Evolutionary conservation across 208 protist species (phyloP).

Genomic region (Strigomonas galati): DNA sequence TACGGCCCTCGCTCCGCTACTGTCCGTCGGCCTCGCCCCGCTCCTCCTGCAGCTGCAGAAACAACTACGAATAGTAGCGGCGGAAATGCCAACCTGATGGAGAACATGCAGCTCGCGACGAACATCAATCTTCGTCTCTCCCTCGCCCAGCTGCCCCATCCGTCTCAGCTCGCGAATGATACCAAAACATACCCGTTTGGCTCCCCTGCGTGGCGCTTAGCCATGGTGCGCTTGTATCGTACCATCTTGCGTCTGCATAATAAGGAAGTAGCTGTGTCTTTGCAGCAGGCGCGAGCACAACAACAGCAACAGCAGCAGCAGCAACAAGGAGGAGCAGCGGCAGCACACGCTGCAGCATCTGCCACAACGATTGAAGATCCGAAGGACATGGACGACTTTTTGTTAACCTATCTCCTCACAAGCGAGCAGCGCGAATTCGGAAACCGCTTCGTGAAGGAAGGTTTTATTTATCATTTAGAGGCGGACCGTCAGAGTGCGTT

Average conservation of each 20-base stretch:
- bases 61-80: neutral
- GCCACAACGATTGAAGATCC: neutral
- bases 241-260: constrained; percentile 79
- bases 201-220: constrained; percentile 52
- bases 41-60: neutral
- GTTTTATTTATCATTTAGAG: constrained; percentile 76
- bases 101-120: constrained; percentile 36
- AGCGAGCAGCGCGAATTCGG: constrained; percentile 78
- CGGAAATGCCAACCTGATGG: constrained; percentile 30
- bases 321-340: constrained; percentile 16
- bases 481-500: constrained; percentile 51
- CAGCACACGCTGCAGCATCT: constrained; percentile 6
- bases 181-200: constrained; percentile 20
- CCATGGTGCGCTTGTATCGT: constrained; percentile 73
- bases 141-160: constrained; percentile 55
- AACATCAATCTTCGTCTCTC: constrained; percentile 60
- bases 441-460: constrained; percentile 77
- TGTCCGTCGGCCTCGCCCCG: constrained; percentile 21
- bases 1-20: constrained; percentile 51
- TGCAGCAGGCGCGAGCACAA: constrained; percentile 23
- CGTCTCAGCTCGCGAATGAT: constrained; percentile 38
- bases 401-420: constrained; percentile 57
- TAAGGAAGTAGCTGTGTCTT: constrained; percentile 56
- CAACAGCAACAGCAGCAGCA: constrained; percentile 25
- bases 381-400: constrained; percentile 25